phyloP scores from a whole-genome alignment of 345 rosid species.

The Eucalyptus coolabah region DNA sequence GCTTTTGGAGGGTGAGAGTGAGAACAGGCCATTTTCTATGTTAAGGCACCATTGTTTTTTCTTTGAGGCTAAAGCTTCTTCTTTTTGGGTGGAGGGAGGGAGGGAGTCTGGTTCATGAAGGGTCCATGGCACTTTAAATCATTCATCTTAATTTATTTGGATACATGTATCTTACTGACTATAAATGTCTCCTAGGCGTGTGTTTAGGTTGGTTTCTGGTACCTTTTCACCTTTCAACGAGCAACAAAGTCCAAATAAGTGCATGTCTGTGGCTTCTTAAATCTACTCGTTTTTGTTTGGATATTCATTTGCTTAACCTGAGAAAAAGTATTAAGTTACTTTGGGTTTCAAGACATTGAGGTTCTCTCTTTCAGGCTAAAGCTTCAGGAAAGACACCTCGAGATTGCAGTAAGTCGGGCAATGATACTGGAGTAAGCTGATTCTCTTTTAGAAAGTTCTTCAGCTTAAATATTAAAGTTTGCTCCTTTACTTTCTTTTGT shows the following conservation, averaged over 20 bases:
- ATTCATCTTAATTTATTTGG: not conserved
- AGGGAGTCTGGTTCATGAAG: not conserved
- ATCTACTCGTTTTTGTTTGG: not conserved
- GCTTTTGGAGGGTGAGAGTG: slow-evolving; percentile 36
- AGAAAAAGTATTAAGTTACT: not conserved
- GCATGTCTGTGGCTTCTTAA: not conserved
- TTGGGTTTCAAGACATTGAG: not conserved
- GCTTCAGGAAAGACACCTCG: slow-evolving; percentile 76
- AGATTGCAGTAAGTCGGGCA: slow-evolving; percentile 46
- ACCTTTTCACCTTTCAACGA: not conserved
- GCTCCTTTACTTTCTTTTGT: not conserved
- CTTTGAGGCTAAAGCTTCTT: not conserved
- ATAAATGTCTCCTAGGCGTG: not conserved
- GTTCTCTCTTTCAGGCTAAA: slow-evolving; percentile 51
- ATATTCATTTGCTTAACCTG: not conserved
- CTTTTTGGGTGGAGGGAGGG: not conserved
- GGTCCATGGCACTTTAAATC: not conserved
- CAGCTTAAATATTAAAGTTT: not conserved
- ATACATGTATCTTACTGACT: not conserved
- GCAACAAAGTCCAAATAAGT: not conserved
- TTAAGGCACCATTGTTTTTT: not conserved
- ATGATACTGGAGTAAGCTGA: slow-evolving; percentile 69
- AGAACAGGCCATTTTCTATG: not conserved
- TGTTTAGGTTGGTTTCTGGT: not conserved
- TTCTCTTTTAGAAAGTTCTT: not conserved